Evolutionary conservation across 495 filamentous ascomycete genomes (phyloP).

Genomic region (Aspergillus kassunensis): DNA sequence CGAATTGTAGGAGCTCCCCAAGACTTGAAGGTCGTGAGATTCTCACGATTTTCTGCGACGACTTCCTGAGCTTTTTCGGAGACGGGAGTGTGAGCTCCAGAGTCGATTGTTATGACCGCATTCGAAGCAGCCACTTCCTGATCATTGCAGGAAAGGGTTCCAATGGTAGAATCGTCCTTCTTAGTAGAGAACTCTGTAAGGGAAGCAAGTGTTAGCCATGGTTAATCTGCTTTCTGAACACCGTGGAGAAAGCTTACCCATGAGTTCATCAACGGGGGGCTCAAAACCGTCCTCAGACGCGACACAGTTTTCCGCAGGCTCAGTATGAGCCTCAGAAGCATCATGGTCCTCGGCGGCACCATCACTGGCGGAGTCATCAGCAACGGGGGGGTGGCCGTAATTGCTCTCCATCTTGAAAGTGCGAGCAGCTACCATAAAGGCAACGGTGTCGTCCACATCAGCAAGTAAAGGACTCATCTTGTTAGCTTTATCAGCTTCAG

Average conservation of each 20-base stretch:
- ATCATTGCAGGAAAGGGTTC: too few relatives aligned
- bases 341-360: neutral
- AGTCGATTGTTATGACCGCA: neutral
- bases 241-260: neutral
- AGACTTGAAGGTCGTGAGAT: constrained; percentile 20
- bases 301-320: neutral
- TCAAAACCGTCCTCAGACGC: neutral
- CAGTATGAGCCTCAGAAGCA: neutral
- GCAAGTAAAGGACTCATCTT: constrained; percentile 14
- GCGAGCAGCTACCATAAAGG: constrained; percentile 26
- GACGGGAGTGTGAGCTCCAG: neutral
- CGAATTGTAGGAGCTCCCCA: constrained; percentile 25
- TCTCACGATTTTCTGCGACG: constrained; percentile 20
- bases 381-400: constrained; percentile 1
- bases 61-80: neutral
- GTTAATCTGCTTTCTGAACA: neutral
- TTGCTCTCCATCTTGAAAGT: constrained; percentile 5
- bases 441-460: constrained; percentile 24
- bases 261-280: neutral
- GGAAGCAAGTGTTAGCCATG: neutral
- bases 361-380: neutral
- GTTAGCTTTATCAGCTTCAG: neutral
- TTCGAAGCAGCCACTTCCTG: neutral
- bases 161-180: neutral
- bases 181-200: neutral